Evolutionary conservation across 75 land plant species (phyloP).

Genomic region (Sequoia sempervirens): DNA sequence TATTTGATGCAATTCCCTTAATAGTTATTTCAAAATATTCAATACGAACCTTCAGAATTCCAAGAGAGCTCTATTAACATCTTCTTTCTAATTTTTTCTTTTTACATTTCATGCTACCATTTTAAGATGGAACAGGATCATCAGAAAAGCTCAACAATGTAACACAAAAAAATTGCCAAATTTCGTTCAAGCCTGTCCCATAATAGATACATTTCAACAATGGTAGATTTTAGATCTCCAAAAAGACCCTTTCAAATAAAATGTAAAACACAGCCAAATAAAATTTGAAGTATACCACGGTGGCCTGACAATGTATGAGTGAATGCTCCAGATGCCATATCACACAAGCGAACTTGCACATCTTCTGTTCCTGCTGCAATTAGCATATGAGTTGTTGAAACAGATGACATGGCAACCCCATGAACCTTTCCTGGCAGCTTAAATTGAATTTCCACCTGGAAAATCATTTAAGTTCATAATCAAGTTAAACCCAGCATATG

Average conservation of each 20-base stretch:
- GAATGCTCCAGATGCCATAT: conserved; percentile 92
- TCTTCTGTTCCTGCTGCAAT: conserved; percentile 96
- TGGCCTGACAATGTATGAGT: conserved; percentile 93
- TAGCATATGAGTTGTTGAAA: conserved; percentile 87
- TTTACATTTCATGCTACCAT: neutral
- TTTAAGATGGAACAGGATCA: neutral
- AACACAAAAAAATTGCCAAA: neutral
- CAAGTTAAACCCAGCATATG: neutral
- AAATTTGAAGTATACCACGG: conserved; percentile 50
- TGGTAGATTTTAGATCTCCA: neutral
- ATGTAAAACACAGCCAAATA: neutral
- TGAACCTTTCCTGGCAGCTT: conserved; percentile 91
- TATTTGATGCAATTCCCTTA: neutral
- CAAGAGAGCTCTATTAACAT: neutral
- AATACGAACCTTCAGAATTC: neutral
- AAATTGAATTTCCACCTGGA: conserved; percentile 78
- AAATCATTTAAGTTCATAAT: neutral
- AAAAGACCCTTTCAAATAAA: neutral
- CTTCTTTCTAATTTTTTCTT: neutral
- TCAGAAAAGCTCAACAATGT: neutral
- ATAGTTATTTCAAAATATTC: neutral
- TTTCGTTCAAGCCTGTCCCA: neutral
- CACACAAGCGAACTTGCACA: conserved; percentile 86
- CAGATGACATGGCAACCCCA: conserved; percentile 73
- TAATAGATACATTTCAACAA: neutral